These are phyloP conservation scores for Echria macrotheca DNA, from an alignment of 495 filamentous ascomycete genomes.

Conservation along the genomic window DNA sequence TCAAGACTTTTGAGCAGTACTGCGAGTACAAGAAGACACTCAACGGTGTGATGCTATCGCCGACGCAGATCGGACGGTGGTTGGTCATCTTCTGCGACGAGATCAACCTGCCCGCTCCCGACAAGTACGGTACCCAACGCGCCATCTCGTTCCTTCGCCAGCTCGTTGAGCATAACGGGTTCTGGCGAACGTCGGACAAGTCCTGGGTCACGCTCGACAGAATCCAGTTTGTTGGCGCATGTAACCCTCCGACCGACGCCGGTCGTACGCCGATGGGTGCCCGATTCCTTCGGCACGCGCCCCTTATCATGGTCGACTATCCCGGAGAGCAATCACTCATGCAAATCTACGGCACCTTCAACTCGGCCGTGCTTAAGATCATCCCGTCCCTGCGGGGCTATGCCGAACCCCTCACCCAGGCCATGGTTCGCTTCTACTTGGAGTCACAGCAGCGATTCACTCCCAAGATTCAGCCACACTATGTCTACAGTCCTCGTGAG, in stretches of 20 bases:
- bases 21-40: constrained; percentile 98
- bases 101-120: constrained; percentile 97
- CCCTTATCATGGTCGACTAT: constrained; percentile 98
- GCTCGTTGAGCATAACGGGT: constrained; percentile 96
- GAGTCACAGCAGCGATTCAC: constrained; percentile 94
- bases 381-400: constrained; percentile 93
- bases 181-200: constrained; percentile 96
- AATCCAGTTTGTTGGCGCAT: constrained; percentile 98
- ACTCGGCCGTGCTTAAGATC: constrained; percentile 91
- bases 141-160: constrained; percentile 96
- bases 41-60: constrained; percentile 91
- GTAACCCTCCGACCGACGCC: constrained; percentile 98
- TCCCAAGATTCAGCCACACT: constrained; percentile 93
- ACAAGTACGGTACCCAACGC: constrained; percentile 95
- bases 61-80: constrained; percentile 95
- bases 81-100: constrained; percentile 98
- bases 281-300: constrained; percentile 89
- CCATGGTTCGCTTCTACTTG: constrained; percentile 95
- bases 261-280: constrained; percentile 91
- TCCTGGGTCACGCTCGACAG: constrained; percentile 96
- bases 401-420: constrained; percentile 86
- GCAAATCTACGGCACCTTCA: constrained; percentile 99
- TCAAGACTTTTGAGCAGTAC: constrained; percentile 99
- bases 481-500: constrained; percentile 98
- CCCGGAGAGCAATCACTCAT: constrained; percentile 88